Base-by-base conservation (phyloP, 345 rosid genomes). In the Brassica juncea region DNA sequence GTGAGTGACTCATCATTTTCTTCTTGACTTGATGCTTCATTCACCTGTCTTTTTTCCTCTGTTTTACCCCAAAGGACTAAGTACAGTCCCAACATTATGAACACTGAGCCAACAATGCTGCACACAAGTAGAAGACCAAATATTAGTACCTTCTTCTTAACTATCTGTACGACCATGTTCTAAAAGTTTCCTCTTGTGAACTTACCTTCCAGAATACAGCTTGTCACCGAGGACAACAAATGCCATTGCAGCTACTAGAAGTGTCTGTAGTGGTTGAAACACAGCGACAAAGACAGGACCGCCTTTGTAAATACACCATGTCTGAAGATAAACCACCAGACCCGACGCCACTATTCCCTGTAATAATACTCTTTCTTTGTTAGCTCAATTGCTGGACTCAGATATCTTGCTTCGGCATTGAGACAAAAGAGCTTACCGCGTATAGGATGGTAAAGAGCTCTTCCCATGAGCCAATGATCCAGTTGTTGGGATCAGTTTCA, bases 381-480 rank as follows among this genome's bases (percentile, higher is more conserved):
- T 10, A 77, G 63, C 15, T 60, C 54, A 54, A 3, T 60, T 30
- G 2, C 21, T 60, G 54, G 80, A 39, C 6, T 54, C 15, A 34
- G 35, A 64, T 25, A 65, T 49, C 25, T 32, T 75, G n/a, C 11
- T n/a, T 19, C 6, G 8, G 5, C 9, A 60, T 3, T 1, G 23
- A 9, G 15, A 37, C 8, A 57, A 2, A 7, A 16, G 37, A 47
- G 54, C 31, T 82, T 85, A 87, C 97, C 2, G 97, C 97, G 28
- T 92, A 91, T 31, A 94, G 79, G 82, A 94, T 88, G 42, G 92
- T 88, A 81, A 91, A 87, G 52, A 94, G 87, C 88, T 92, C 98
- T 84, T 87, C 92, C 49, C 83, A 85, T 1, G 97, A 89, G 67
- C 83, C 86, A 44, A 94, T 87, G 76, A 84, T 83, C 93, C 97